Base-by-base conservation (phyloP, 371 early-diverging fungal genomes). In the Mortierella sp. region DNA sequence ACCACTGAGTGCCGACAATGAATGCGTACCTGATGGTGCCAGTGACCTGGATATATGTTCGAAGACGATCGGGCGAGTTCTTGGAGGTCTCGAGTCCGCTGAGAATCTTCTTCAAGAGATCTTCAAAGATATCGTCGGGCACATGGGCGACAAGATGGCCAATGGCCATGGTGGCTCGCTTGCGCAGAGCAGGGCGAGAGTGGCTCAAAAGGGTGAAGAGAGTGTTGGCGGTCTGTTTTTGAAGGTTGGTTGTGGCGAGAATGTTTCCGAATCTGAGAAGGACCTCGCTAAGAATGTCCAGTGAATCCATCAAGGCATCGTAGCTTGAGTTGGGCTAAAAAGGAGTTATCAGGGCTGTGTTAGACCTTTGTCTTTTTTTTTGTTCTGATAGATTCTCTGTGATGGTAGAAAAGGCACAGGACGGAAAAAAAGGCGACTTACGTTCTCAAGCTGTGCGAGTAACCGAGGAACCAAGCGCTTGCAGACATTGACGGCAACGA, bases 241-340 rank as follows among this genome's bases (percentile, higher is more conserved):
- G 93, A 13, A 90, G 77, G 31, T 86, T 79, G 14, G 87, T 80
- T 31, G 89, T 88, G 11, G 88, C 76, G 5, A 90, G 79, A 63
- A 89, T 86, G 44, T 85, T 75, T n/a, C 96, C 96, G 77, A 95
- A 96, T 43, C 94, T 91, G 73, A 88, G 76, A 26, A 97, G 86
- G 3, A 97, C 85, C 64, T 97, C 97, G 13, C 93, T 87, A n/a
- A 98, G 87, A 52, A 95, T 91, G 78, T 96, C 96, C 70, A 97
- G 86, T 3, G 93, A 88, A 79, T 97, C 97, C 86, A 95, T 89
- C 79, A 94, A 93, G 71, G 93, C 92, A 71, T 95, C 94, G 66
- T 93, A 91, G 3, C 92, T 83, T n/a, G 89, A 84, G 67, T 87
- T 80, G 26, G 74, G 39, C 88, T 88, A 82, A 47, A 37, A 29